These are phyloP conservation scores for Kodamaea kaohsiungensis DNA, from an alignment of 805 yeast species.

Conservation along the genomic window DNA sequence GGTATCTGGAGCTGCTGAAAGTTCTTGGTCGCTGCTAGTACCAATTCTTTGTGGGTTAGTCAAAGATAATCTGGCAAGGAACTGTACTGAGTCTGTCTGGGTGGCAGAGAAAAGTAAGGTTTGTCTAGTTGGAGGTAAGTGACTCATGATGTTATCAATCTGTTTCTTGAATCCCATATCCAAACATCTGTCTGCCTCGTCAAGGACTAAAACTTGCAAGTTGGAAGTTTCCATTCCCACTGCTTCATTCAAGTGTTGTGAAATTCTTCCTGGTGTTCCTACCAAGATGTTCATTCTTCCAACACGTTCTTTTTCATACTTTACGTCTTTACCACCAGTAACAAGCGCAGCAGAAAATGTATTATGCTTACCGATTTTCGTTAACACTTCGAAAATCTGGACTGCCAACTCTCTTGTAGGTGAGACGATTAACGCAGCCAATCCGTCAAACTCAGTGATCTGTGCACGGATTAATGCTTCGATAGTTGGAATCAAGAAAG, in stretches of 20 bases:
- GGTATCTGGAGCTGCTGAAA: conserved; percentile 77
- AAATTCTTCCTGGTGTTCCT: conserved; percentile 88
- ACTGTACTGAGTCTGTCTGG: conserved; percentile 78
- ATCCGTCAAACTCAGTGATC: conserved; percentile 83
- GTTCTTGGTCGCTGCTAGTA: conserved; percentile 42
- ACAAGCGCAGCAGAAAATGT: conserved; percentile 86
- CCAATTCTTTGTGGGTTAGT: conserved; percentile 55
- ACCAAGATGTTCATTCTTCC: conserved; percentile 77
- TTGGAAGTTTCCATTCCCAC: conserved; percentile 74
- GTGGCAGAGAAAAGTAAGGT: conserved; percentile 88
- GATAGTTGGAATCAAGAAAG: conserved; percentile 79
- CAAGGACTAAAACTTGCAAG: conserved; percentile 76
- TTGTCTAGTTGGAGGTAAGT: conserved; percentile 79
- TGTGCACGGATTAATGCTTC: conserved; percentile 66
- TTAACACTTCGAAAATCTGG: conserved; percentile 84
- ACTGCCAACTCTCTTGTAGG: conserved; percentile 92
- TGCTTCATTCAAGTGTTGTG: conserved; percentile 90
- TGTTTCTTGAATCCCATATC: conserved; percentile 92
- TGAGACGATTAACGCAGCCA: conserved; percentile 86
- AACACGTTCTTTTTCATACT: conserved; percentile 78
- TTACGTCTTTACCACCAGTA: conserved; percentile 90
- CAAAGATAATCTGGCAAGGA: conserved; percentile 77
- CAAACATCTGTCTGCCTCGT: conserved; percentile 89
- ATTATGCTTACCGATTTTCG: conserved; percentile 75
- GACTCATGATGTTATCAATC: conserved; percentile 74